phyloP scores from a whole-genome alignment of 768 basidiomycete species.

The Postia placenta region DNA sequence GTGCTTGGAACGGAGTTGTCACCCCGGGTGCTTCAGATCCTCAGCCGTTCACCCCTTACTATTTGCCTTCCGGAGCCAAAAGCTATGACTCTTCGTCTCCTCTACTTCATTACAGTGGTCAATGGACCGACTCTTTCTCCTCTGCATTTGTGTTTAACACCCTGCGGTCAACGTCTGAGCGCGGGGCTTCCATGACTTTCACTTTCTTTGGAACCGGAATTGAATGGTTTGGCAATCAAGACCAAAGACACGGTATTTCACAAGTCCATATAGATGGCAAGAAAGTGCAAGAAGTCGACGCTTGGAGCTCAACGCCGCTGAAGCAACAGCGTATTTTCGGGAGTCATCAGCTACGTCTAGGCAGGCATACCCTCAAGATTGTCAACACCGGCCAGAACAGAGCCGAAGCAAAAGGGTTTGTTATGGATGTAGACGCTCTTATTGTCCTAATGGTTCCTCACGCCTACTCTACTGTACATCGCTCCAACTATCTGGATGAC shows the following conservation, averaged over 20 bases:
- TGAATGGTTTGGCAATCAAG: conserved; percentile 70
- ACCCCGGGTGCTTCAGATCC: conserved; percentile 42
- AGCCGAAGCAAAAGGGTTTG: conserved; percentile 26
- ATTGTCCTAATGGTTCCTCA: conserved; percentile 47
- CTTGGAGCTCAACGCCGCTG: conserved; percentile 29
- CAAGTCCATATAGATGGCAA: conserved; percentile 54
- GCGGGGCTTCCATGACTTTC: conserved; percentile 46
- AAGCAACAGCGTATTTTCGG: conserved; percentile 64
- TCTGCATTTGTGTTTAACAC: conserved; percentile 43
- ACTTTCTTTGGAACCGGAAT: conserved; percentile 69
- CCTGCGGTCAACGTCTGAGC: conserved; percentile 42
- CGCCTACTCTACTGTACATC: neutral
- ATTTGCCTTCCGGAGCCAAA: conserved; percentile 68
- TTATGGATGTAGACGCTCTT: conserved; percentile 59
- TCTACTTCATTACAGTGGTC: conserved; percentile 54
- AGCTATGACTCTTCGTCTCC: conserved; percentile 66
- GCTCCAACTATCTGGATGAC: conserved; percentile 5
- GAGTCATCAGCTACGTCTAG: conserved; percentile 43
- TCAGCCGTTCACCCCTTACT: conserved; percentile 57
- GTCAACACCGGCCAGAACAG: conserved; percentile 44
- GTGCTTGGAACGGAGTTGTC: conserved; percentile 68
- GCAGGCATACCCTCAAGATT: conserved; percentile 58
- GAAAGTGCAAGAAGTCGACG: conserved; percentile 38
- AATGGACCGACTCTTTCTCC: conserved; percentile 53
- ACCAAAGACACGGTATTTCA: conserved; percentile 47